phyloP scores from a whole-genome alignment of 2,329 filamentous ascomycete genomes.

The Drechslera avenae region DNA sequence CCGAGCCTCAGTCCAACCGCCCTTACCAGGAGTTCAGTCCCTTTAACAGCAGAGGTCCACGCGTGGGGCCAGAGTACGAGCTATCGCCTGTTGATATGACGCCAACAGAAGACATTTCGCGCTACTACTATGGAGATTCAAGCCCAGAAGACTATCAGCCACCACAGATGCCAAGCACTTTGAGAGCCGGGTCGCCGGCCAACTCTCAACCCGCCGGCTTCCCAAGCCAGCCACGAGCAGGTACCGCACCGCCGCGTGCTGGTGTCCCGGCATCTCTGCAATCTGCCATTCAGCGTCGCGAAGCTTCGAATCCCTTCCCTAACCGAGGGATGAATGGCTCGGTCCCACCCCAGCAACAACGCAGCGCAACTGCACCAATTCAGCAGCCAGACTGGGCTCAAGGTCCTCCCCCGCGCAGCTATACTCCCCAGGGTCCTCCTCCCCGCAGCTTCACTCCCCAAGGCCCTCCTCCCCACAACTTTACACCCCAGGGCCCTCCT shows the following conservation, averaged over 20 bases:
- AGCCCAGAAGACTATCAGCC: conserved; percentile 29
- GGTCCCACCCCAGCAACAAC: conserved; percentile 30
- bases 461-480: conserved; percentile 5
- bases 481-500: conserved; percentile 9
- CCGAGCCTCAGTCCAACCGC: conserved; percentile 27
- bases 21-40: conserved; percentile 40
- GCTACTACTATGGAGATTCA: conserved; percentile 27
- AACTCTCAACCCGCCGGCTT: conserved; percentile 26
- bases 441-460: not conserved
- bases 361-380: conserved; percentile 44
- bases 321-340: conserved; percentile 34
- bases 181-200: conserved; percentile 40
- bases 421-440: conserved; percentile 4
- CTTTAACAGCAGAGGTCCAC: conserved; percentile 36
- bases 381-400: conserved; percentile 36
- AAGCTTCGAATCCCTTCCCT: conserved; percentile 40
- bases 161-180: conserved; percentile 31
- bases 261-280: conserved; percentile 42
- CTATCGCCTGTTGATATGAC: conserved; percentile 43
- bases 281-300: conserved; percentile 45
- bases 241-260: conserved; percentile 37
- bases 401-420: conserved; percentile 23
- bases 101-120: conserved; percentile 21
- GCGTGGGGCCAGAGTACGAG: conserved; percentile 38
- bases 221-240: conserved; percentile 23